A percentile compares a stretch with the other conserved stretches of the same genome.
Evolutionary conservation across 1,284 basidiomycete species (phyloP).

Genomic region (Mycena sp.): DNA sequence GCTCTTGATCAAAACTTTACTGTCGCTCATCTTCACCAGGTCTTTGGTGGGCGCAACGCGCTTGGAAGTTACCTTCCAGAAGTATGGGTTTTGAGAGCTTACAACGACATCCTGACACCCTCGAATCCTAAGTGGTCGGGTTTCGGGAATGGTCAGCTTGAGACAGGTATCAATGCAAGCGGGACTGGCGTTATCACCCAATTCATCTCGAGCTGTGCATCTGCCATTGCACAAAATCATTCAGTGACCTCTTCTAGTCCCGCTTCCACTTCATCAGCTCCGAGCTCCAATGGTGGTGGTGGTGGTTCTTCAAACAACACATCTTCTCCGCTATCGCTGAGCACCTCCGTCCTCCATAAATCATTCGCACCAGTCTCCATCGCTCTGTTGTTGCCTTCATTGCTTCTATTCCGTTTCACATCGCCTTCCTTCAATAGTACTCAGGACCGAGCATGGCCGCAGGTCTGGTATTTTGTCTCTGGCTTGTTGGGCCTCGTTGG

Average conservation of each 20-base stretch:
- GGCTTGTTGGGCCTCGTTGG: conserved; percentile 32
- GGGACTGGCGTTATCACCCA: conserved; percentile 72
- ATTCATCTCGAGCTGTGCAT: conserved; percentile 70
- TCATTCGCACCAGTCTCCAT: conserved; percentile 71
- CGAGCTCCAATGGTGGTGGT: conserved; percentile 10
- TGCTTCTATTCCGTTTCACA: conserved; percentile 64
- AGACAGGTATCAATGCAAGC: conserved; percentile 67
- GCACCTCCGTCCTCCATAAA: conserved; percentile 72
- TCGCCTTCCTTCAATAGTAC: conserved; percentile 49
- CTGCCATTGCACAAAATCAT: conserved; percentile 42
- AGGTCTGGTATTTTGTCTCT: conserved; percentile 47
- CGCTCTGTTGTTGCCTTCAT: conserved; percentile 61
- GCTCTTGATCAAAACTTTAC: background rate
- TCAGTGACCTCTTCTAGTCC: conserved; percentile 33
- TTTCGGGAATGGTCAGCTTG: conserved; percentile 66
- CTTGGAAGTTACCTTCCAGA: conserved; percentile 74
- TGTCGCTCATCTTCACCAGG: conserved; percentile 35
- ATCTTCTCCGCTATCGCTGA: conserved; percentile 40
- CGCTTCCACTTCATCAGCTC: conserved; percentile 26
- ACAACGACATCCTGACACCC: conserved; percentile 64
- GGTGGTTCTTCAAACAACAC: conserved; percentile 32
- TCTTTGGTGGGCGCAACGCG: conserved; percentile 79
- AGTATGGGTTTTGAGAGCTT: conserved; percentile 79
- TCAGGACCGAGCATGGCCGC: conserved; percentile 46
- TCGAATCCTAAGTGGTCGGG: conserved; percentile 68